A percentile compares a stretch with the other conserved stretches of the same genome.
These are phyloP conservation scores for Ophidiomyces ophidiicola DNA, from an alignment of 2,329 filamentous ascomycete species.

Conservation along the genomic window DNA sequence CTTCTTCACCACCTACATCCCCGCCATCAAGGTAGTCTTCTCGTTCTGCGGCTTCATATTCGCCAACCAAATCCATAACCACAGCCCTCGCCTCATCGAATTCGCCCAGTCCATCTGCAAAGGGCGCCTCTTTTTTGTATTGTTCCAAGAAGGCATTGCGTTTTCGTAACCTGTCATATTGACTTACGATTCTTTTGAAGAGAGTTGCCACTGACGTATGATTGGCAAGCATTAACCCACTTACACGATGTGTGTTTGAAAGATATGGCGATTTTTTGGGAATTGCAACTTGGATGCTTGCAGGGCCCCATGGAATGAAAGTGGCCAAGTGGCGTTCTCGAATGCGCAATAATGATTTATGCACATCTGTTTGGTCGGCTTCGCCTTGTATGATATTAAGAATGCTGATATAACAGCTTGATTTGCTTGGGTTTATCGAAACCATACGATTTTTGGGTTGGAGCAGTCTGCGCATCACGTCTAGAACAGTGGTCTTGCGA, in stretches of 20 bases:
- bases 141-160: slow-evolving; percentile 92
- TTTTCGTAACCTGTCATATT: slow-evolving; percentile 90
- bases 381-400: slow-evolving; percentile 98
- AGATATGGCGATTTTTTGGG: slow-evolving; percentile 96
- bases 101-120: slow-evolving; percentile 79
- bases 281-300: slow-evolving; percentile 91
- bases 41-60: slow-evolving; percentile 92
- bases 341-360: slow-evolving; percentile 94
- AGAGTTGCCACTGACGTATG: slow-evolving; percentile 94
- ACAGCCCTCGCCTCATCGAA: slow-evolving; percentile 93
- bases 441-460: slow-evolving; percentile 99
- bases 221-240: slow-evolving; percentile 93
- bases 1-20: slow-evolving; percentile 13
- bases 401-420: slow-evolving; percentile 98
- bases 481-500: slow-evolving; percentile 91
- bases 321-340: slow-evolving; percentile 85
- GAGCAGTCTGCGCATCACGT: slow-evolving; percentile 89
- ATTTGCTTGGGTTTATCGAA: slow-evolving; percentile 85
- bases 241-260: slow-evolving; percentile 84
- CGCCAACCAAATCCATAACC: slow-evolving; percentile 76
- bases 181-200: slow-evolving; percentile 84
- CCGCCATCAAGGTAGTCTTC: slow-evolving; percentile 65
- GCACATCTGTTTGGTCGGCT: slow-evolving; percentile 91
- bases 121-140: slow-evolving; percentile 92
- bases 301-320: slow-evolving; percentile 97